These are phyloP conservation scores for Debaryomyces sp. DNA, from an alignment of 1,139 yeast genomes.

Conservation along the genomic window DNA sequence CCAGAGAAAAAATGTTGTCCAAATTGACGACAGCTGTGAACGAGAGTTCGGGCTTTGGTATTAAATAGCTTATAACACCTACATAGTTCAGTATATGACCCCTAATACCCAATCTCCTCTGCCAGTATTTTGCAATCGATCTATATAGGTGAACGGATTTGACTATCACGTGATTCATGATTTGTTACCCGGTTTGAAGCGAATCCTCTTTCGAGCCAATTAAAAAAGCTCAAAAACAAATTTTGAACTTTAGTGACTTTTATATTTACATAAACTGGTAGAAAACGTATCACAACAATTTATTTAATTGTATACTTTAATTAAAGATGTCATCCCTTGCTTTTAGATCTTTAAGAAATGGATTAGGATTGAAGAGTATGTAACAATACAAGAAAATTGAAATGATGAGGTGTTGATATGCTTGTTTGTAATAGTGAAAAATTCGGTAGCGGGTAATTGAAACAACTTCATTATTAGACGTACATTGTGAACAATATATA, in stretches of 20 bases:
- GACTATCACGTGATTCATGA: neutral
- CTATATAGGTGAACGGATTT: neutral
- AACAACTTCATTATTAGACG: neutral
- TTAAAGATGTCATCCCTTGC: constrained; percentile 46
- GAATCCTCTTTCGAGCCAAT: constrained; percentile 10
- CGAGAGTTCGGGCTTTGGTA: constrained; percentile 86
- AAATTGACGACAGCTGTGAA: constrained; percentile 69
- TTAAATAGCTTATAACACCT: constrained; percentile 42
- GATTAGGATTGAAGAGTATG: constrained; percentile 48
- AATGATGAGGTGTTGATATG: neutral
- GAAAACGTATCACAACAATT: neutral
- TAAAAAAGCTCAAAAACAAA: constrained; percentile 15
- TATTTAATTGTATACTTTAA: constrained; percentile 2
- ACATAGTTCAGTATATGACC: neutral
- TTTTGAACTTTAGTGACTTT: constrained; percentile 7
- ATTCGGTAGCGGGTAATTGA: neutral
- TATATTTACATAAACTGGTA: constrained; percentile 5
- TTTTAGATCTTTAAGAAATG: constrained; percentile 56
- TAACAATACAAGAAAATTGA: constrained; percentile 9
- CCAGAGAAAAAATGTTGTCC: constrained; percentile 50
- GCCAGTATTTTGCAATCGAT: neutral
- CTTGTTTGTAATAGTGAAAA: neutral
- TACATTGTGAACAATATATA: constrained; percentile 10
- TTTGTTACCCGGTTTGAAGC: constrained; percentile 12
- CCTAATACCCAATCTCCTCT: neutral